Evolutionary conservation across 192 early-diverging fungal species (phyloP), one percentile per base, ranked within the genome.

Genomic region (Funneliformis mosseae): DNA sequence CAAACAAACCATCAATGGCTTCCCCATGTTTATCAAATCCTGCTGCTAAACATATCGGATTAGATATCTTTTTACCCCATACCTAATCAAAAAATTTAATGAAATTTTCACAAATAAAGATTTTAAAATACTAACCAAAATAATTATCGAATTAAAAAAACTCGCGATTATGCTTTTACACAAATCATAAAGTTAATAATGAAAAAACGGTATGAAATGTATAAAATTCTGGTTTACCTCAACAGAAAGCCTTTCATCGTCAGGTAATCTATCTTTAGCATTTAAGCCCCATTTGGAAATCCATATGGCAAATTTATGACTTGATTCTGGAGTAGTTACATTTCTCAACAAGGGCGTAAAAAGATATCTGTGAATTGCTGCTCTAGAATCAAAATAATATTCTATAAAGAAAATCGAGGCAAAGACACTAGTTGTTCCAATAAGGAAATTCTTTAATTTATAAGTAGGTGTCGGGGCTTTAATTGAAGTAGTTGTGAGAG

Each of bases 21-120:
- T 96, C 94, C 11, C 88, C 95, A 84, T 97, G 91, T 87, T 97
- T 97, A 83, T 97, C 96, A 72, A 91, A 97, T 27, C 96, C 96
- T 27, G 96, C 96, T 10, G 96, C 96, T 74, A 97, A 82, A 1
- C 95, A 94, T 7, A 97, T 80, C 4, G 96, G 96, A 87, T 96
- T 97, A 4, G 85, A 78, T 72, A 96, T 42, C 6, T 70, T 88
- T 82, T 93, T 92, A 59, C 92, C 92, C 88, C 90, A 97, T 59
- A 96, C 80, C 88, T 93, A 71, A n/a, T 16, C 38, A 67, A 23
- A 16, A 11, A 11, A 61, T n/a, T 60, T 11, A 33, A 38, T 8
- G 33, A 33, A 78, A 33, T 14, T 23, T 74, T 43, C 33, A 4
- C n/a, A 27, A 27, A 82, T 45, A 72, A 33, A 33, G 23, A 25